phyloP scores from a whole-genome alignment of 345 rosid species.

The Theobroma cacao region DNA sequence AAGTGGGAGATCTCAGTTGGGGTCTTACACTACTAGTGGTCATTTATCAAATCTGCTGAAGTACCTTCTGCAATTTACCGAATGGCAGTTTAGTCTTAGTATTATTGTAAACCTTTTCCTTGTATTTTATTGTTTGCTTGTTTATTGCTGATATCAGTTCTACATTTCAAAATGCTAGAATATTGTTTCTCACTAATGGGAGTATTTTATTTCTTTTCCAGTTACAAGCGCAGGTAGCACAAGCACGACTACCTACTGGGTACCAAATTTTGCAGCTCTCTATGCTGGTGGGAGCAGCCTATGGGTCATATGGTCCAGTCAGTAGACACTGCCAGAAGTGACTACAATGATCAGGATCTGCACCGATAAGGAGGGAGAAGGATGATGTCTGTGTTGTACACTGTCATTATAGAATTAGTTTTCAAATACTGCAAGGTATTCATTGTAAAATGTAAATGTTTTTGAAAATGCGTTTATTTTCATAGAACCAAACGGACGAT shows the following conservation, averaged over 20 bases:
- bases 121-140: neutral
- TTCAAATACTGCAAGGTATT: neutral
- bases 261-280: neutral
- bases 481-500: too few species aligned
- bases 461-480: neutral
- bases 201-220: constrained; percentile 9
- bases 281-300: neutral
- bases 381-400: neutral
- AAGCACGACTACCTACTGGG: neutral
- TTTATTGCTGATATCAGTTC: neutral
- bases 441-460: neutral
- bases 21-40: neutral
- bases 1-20: neutral
- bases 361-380: neutral
- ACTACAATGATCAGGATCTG: neutral
- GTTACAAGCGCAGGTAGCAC: constrained; percentile 44
- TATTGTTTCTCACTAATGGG: neutral
- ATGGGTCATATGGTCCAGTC: neutral
- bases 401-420: neutral
- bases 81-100: too few species aligned
- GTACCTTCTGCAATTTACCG: too few species aligned
- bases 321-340: neutral
- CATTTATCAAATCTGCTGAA: neutral
- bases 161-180: neutral
- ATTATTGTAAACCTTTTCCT: neutral